Conservation (phyloP, 2,329 filamentous ascomycete species). For the Paecilomyces sp. region DNA sequence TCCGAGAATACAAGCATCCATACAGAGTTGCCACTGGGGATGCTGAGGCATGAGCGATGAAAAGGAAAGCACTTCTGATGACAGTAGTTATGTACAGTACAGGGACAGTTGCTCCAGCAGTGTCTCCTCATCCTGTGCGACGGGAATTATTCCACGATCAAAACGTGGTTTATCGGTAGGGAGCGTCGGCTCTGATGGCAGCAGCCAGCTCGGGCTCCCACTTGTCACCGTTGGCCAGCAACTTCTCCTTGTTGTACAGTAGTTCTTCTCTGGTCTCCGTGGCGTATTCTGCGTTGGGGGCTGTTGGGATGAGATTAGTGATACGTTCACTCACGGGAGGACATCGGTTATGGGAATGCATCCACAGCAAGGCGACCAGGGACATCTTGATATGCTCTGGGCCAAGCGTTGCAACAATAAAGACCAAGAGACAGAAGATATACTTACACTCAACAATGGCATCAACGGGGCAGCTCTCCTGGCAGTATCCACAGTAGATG, state of each 20-base stretch:
- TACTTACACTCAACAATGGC: slow-evolving; percentile 69
- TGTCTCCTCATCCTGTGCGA: background rate
- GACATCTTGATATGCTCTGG: background rate
- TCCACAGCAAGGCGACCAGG: background rate
- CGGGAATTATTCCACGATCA: background rate
- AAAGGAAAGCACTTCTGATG: background rate
- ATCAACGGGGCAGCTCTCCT: slow-evolving; percentile 97
- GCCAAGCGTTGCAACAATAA: background rate
- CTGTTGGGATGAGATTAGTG: slow-evolving; percentile 22
- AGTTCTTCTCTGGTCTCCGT: slow-evolving; percentile 83
- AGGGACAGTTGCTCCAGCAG: background rate
- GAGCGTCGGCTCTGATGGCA: slow-evolving; percentile 83
- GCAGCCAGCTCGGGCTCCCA: slow-evolving; percentile 98
- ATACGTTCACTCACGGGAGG: slow-evolving; percentile 4
- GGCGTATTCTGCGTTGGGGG: slow-evolving; percentile 67
- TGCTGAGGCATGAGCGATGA: background rate
- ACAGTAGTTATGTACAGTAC: background rate
- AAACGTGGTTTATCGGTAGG: slow-evolving; percentile 62
- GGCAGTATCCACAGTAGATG: slow-evolving; percentile 99
- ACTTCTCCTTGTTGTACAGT: slow-evolving; percentile 96
- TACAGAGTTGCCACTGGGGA: background rate
- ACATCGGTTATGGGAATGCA: background rate
- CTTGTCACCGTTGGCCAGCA: slow-evolving; percentile 83
- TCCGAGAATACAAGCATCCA: slow-evolving; percentile 19
- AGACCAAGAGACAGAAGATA: background rate